Percentiles rank a stretch among this genome's conserved stretches.
Evolutionary conservation across 257 asterid genomes (phyloP).

Genomic region (Cordia subcordata): DNA sequence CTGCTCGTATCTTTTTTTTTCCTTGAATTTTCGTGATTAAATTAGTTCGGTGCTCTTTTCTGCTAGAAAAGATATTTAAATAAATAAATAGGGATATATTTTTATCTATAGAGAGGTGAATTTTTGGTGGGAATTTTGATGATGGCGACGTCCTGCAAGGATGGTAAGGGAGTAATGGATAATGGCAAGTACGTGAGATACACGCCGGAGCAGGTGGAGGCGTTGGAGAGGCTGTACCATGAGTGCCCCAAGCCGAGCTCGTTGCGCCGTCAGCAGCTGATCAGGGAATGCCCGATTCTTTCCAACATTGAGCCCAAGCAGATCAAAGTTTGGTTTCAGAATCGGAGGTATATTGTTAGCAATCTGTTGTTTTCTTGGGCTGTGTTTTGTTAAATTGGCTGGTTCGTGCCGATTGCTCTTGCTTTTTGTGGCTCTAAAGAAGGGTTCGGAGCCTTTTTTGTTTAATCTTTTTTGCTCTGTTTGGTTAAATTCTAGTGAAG

Average conservation of each 20-base stretch:
- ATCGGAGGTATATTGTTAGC: conserved; percentile 51
- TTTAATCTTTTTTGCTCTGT: too few species aligned
- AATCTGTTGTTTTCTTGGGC: not conserved
- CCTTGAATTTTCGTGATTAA: too few species aligned
- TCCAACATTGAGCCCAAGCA: conserved; percentile 81
- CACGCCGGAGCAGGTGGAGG: conserved; percentile 92
- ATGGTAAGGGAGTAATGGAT: conserved; percentile 54
- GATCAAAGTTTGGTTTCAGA: conserved; percentile 95
- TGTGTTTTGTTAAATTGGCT: not conserved
- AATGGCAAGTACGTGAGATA: conserved; percentile 81
- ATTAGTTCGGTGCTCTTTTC: too few species aligned
- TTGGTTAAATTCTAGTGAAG: too few species aligned
- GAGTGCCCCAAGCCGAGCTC: conserved; percentile 93
- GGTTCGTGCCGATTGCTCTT: too few species aligned
- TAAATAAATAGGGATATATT: too few species aligned
- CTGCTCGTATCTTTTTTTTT: too few species aligned
- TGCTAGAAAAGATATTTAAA: too few species aligned
- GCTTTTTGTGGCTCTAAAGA: too few species aligned
- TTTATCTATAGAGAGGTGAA: not conserved
- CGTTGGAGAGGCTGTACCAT: conserved; percentile 86
- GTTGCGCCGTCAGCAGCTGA: conserved; percentile 82
- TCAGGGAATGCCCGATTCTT: conserved; percentile 79
- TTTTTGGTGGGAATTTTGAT: conserved; percentile 13
- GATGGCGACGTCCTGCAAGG: conserved; percentile 72
- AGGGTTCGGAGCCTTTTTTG: too few species aligned